These are phyloP conservation scores for Bipolaris victoriae DNA, from an alignment of 2,329 filamentous ascomycete species.

Conservation along the genomic window DNA sequence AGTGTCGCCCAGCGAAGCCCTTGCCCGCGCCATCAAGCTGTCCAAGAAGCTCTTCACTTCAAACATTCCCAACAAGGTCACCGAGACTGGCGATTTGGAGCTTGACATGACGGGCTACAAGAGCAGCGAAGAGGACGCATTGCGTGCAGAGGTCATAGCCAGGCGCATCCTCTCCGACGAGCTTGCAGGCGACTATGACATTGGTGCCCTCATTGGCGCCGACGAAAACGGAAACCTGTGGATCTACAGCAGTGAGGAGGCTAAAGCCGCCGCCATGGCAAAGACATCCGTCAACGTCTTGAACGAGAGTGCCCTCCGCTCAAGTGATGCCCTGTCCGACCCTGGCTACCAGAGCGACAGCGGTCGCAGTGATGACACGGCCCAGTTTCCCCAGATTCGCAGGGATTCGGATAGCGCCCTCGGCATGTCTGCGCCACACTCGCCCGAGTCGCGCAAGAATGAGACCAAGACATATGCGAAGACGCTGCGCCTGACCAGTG, in stretches of 20 bases:
- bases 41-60: constrained; percentile 86
- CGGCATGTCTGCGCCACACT: constrained; percentile 65
- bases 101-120: constrained; percentile 98
- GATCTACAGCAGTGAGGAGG: constrained; percentile 98
- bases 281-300: constrained; percentile 61
- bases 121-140: constrained; percentile 87
- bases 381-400: constrained; percentile 62
- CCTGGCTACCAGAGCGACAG: constrained; percentile 95
- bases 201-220: constrained; percentile 91
- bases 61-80: constrained; percentile 94
- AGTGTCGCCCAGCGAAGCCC: constrained; percentile 73
- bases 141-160: constrained; percentile 91
- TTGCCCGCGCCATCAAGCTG: constrained; percentile 80
- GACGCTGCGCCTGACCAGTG: constrained; percentile 90
- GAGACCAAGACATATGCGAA: constrained; percentile 92
- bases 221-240: constrained; percentile 97
- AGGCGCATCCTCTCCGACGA: constrained; percentile 92
- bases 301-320: constrained; percentile 59
- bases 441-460: constrained; percentile 59
- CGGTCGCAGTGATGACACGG: constrained; percentile 64
- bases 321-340: constrained; percentile 85
- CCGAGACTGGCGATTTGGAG: constrained; percentile 92
- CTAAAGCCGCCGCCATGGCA: constrained; percentile 85
- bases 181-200: constrained; percentile 92
- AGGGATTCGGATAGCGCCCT: constrained; percentile 74